Evolutionary conservation across 2,329 filamentous ascomycete species (phyloP).

Genomic region (Fusarium piperis): DNA sequence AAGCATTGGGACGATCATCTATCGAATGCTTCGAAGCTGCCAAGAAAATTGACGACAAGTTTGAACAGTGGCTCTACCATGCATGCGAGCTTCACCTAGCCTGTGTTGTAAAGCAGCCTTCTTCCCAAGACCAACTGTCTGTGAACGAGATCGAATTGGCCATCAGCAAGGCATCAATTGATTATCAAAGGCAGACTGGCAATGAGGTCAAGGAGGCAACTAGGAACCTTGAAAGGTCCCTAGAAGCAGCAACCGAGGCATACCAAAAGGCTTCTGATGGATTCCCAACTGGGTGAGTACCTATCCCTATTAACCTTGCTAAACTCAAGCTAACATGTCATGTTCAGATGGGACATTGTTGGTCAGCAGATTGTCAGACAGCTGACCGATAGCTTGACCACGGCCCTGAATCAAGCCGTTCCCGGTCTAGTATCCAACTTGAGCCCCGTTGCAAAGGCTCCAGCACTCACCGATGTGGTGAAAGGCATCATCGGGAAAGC

Average conservation of each 20-base stretch:
- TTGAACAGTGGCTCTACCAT: neutral
- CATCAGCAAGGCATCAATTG: neutral
- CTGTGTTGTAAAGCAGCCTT: neutral
- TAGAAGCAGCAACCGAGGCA: neutral
- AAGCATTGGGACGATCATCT: neutral
- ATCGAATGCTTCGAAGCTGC: neutral
- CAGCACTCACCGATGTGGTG: neutral
- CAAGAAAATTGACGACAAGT: neutral
- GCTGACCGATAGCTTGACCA: neutral
- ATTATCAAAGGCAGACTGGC: neutral
- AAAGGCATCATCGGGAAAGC: neutral
- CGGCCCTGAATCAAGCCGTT: neutral
- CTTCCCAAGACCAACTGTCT: neutral
- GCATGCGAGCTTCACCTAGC: neutral
- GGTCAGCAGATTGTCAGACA: neutral
- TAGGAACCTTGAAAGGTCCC: neutral
- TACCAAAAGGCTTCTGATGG: neutral
- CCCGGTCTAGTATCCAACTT: neutral
- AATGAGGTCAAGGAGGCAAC: neutral
- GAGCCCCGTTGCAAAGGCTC: neutral
- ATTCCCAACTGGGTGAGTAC: neutral
- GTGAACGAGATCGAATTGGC: neutral
- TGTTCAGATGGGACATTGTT: neutral
- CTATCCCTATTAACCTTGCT: neutral
- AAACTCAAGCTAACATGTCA: accelerated